Percentiles rank a stretch among this genome's conserved stretches.
These are phyloP conservation scores for Sporisorium graminicola DNA, from an alignment of 1,284 basidiomycete species.

Conservation along the genomic window DNA sequence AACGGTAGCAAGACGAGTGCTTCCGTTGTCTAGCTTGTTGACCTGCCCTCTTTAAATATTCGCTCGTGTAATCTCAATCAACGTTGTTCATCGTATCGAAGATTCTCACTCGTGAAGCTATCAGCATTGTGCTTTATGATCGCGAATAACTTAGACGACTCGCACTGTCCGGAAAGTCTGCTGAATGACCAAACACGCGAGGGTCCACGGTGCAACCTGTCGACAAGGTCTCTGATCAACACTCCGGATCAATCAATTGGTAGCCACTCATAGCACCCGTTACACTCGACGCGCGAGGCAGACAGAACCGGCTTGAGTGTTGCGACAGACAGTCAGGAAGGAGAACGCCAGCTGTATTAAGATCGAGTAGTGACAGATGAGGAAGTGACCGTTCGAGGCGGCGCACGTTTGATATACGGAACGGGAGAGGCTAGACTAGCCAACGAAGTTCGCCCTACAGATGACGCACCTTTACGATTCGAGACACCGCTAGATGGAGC, in stretches of 20 bases:
- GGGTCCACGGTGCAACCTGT: too few relatives aligned
- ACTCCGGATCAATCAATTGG: too few relatives aligned
- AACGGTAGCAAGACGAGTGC: conserved; percentile 22
- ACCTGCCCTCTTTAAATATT: not conserved
- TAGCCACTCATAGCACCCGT: too few relatives aligned
- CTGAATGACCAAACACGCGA: too few relatives aligned
- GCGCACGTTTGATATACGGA: conserved; percentile 35
- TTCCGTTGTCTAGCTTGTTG: conserved; percentile 1
- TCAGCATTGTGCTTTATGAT: not conserved
- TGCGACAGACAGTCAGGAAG: too few relatives aligned
- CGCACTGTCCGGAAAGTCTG: too few relatives aligned
- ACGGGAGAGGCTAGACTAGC: conserved; percentile 16
- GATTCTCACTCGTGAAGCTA: too few relatives aligned
- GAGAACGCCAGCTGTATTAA: not conserved
- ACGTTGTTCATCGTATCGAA: not conserved
- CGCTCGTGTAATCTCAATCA: not conserved
- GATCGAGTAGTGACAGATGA: conserved; percentile 2
- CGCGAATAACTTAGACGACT: too few relatives aligned
- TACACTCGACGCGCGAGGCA: too few relatives aligned
- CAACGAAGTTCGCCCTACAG: not conserved
- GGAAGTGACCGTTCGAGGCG: conserved; percentile 5
- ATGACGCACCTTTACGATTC: not conserved
- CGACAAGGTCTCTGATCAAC: too few relatives aligned
- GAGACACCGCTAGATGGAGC: not conserved
- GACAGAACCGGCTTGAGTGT: too few relatives aligned